Evolutionary conservation across 176 grass and related monocot genomes (phyloP), one percentile per base, ranked within the genome.

Genomic region (Phoenix roebelenii): DNA sequence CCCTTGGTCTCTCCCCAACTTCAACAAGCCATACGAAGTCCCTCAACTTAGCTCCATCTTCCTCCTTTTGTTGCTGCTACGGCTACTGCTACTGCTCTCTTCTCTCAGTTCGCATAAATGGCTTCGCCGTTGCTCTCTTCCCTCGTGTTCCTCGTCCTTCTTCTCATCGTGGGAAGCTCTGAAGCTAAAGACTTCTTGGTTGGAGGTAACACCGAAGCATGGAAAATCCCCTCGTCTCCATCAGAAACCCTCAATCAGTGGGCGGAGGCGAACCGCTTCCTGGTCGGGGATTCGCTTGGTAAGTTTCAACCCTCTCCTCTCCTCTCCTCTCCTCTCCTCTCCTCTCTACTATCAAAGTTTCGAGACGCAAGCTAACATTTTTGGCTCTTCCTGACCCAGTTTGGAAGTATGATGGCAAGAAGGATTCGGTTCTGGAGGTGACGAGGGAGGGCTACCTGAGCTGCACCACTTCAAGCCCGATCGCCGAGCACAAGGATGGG

Each of bases 401-500:
- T 26, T 82, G 79, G 79, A 82, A 76, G 57, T 82, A 76, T 14
- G 72, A 82, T 4, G 54, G 44, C 4, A 19, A 15, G 48, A 71
- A 76, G 57, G 79, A 82, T 54, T 82, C 79, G 22, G 79, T 82
- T 9, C 72, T 82, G 15, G 49, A 69, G 24, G 79, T 82, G 58
- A 82, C 72, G 6, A 76, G 79, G 52, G 72, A 66, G 24, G 65
- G 49, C 3, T 82, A 82, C 69, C 25, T 82, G 57, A 65, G 52
- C 19, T 82, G 79, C 79, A 76, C 76, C 75, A 75, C 63, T 39
- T 79, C 66, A 50, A 62, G 51, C 28, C 70, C 70, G 50, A 44
- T 73, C 9, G 25, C 18, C 5, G 59, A 35, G 70, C 70, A 73
- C 29, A 56, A 15, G 28, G 70, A 65, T 54, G 59, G 84, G 30